Percentiles rank a stretch among this genome's conserved stretches.
Conservation (phyloP, 1,284 basidiomycete species). For the Cutaneotrichosporon arboriforme region DNA sequence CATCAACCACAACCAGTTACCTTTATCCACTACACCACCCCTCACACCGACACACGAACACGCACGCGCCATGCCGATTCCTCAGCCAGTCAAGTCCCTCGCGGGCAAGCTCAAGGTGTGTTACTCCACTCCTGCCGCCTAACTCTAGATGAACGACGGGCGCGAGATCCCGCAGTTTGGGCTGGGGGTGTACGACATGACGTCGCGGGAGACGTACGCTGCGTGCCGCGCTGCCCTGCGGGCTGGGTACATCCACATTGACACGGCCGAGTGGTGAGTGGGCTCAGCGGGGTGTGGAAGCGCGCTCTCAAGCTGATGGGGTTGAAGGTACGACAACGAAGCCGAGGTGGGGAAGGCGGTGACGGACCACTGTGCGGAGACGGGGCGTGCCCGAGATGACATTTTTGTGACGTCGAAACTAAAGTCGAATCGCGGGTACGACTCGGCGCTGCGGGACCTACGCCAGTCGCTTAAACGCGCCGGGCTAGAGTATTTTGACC, state of each 20-base stretch:
- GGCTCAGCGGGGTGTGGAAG: not conserved
- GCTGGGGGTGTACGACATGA: conserved; percentile 63
- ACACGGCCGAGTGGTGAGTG: conserved; percentile 49
- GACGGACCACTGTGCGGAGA: conserved; percentile 50
- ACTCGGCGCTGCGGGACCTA: conserved; percentile 53
- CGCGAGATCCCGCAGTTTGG: conserved; percentile 61
- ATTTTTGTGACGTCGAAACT: conserved; percentile 68
- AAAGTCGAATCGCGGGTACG: conserved; percentile 57
- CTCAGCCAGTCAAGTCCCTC: conserved; percentile 3
- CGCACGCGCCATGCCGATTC: too few species aligned
- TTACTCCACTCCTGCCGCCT: too few species aligned
- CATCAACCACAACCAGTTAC: too few species aligned
- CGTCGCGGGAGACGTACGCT: conserved; percentile 56
- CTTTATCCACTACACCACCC: too few species aligned
- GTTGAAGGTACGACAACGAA: conserved; percentile 73
- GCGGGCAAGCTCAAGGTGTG: conserved; percentile 18
- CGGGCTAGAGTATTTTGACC: conserved; percentile 51
- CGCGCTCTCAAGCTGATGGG: conserved; percentile 18
- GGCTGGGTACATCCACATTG: conserved; percentile 64
- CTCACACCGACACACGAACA: too few species aligned
- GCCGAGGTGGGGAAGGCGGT: conserved; percentile 59
- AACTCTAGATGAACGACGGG: conserved; percentile 56
- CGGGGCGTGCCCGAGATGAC: conserved; percentile 52
- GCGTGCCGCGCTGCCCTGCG: conserved; percentile 60
- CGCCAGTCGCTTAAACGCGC: conserved; percentile 55